phyloP scores from a whole-genome alignment of 2,329 filamentous ascomycete species.

The Alternaria brassicae region DNA sequence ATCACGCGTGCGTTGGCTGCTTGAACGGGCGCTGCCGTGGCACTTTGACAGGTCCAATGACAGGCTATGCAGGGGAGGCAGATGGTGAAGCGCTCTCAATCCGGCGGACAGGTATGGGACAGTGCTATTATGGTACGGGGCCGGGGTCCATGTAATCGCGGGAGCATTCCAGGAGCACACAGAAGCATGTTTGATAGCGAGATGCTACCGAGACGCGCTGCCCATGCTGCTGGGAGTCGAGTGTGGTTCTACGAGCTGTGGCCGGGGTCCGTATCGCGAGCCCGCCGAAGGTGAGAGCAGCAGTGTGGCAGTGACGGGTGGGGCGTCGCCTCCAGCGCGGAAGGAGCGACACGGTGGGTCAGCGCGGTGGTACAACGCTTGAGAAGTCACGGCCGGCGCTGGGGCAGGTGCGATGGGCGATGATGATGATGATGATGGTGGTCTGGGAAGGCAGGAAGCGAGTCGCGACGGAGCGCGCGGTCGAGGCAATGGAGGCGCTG shows the following conservation, averaged over 20 bases:
- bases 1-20: slow-evolving; percentile 52
- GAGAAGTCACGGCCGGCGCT: slow-evolving; percentile 13
- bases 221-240: slow-evolving; percentile 43
- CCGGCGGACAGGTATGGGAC: slow-evolving; percentile 51
- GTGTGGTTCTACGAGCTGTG: slow-evolving; percentile 14
- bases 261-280: slow-evolving; percentile 11
- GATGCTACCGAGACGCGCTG: slow-evolving; percentile 42
- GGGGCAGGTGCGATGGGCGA: slow-evolving; percentile 12
- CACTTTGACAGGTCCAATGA: slow-evolving; percentile 42
- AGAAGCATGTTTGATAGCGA: slow-evolving; percentile 42
- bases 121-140: slow-evolving; percentile 47
- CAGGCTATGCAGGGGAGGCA: slow-evolving; percentile 26
- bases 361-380: slow-evolving; percentile 17
- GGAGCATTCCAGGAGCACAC: slow-evolving; percentile 43
- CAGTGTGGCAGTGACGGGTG: slow-evolving; percentile 17
- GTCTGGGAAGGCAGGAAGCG: slow-evolving; percentile 5
- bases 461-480: background rate
- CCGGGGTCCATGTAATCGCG: slow-evolving; percentile 48
- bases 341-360: slow-evolving; percentile 33
- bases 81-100: slow-evolving; percentile 35
- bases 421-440: background rate
- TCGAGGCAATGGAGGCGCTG: slow-evolving; percentile 7
- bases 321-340: slow-evolving; percentile 22
- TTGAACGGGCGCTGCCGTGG: slow-evolving; percentile 47
- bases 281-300: slow-evolving; percentile 10